phyloP scores from a whole-genome alignment of 192 early-diverging fungal species.

The Entomortierella beljakovae region DNA sequence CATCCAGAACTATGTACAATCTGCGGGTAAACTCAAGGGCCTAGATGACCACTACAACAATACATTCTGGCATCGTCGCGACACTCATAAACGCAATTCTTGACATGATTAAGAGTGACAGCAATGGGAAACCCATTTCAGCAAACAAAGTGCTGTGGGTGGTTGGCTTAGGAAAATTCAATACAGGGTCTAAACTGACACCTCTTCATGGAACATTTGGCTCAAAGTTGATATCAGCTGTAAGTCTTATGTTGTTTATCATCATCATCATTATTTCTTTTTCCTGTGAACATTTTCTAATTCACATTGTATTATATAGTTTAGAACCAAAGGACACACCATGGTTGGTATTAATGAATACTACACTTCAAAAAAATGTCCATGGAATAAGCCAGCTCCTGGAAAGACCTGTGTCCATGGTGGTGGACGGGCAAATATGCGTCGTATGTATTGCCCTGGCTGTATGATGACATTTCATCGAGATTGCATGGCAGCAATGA shows the following conservation, averaged over 20 bases:
- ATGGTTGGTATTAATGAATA: neutral
- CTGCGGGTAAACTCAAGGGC: neutral
- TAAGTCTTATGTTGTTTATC: neutral
- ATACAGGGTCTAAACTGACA: neutral
- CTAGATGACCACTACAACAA: neutral
- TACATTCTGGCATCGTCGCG: neutral
- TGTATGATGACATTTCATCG: neutral
- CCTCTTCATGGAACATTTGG: neutral
- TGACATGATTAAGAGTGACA: neutral
- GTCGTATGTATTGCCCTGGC: neutral
- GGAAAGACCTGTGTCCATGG: neutral
- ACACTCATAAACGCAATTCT: neutral
- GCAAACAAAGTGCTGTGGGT: neutral
- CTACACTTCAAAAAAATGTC: slow-evolving; percentile 2
- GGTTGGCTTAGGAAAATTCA: neutral
- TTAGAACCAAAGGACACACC: neutral
- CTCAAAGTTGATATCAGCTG: neutral
- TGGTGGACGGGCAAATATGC: neutral
- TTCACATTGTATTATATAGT: neutral
- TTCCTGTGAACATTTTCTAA: neutral
- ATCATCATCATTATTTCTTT: neutral
- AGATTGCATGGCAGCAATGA: neutral
- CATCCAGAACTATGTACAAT: neutral
- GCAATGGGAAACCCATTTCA: neutral
- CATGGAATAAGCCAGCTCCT: neutral